Conservation (phyloP, 768 basidiomycete genomes). For the Kwoniella botswanensis region DNA sequence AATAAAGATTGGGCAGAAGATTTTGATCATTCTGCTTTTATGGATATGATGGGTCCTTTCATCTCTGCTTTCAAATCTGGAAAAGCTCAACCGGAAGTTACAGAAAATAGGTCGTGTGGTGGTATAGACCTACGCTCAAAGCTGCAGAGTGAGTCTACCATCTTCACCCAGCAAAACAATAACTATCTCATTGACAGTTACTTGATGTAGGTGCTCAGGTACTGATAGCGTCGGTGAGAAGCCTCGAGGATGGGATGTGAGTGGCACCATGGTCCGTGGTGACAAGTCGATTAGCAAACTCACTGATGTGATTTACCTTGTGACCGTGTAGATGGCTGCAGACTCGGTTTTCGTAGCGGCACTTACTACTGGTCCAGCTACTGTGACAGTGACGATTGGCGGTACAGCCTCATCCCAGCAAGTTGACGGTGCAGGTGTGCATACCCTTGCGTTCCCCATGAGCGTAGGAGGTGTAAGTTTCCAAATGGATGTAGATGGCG, state of each 20-base stretch:
- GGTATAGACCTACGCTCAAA: slow-evolving; percentile 55
- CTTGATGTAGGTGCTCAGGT: slow-evolving; percentile 37
- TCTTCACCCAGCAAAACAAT: not conserved
- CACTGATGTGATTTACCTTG: not conserved
- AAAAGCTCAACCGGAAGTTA: slow-evolving; percentile 31
- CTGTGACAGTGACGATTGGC: slow-evolving; percentile 53
- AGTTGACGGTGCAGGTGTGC: slow-evolving; percentile 45
- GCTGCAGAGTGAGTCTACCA: slow-evolving; percentile 21
- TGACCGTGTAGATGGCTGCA: slow-evolving; percentile 25
- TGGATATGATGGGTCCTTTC: slow-evolving; percentile 55
- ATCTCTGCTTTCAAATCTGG: slow-evolving; percentile 57
- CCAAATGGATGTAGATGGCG: slow-evolving; percentile 30
- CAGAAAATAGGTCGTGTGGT: slow-evolving; percentile 53
- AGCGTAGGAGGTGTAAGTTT: slow-evolving; percentile 48
- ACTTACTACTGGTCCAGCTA: slow-evolving; percentile 46
- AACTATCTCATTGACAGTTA: not conserved
- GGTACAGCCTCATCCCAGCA: slow-evolving; percentile 30
- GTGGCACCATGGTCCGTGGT: not conserved
- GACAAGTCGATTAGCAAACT: not conserved
- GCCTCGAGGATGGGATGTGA: slow-evolving; percentile 54
- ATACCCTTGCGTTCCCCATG: slow-evolving; percentile 50
- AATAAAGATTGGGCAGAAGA: slow-evolving; percentile 52
- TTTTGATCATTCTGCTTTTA: slow-evolving; percentile 52
- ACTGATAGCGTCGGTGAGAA: slow-evolving; percentile 51
- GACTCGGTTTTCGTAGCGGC: slow-evolving; percentile 54